These are phyloP conservation scores for Spencermartinsiella ligniputridi DNA, from an alignment of 1,139 yeast species.

Conservation along the genomic window DNA sequence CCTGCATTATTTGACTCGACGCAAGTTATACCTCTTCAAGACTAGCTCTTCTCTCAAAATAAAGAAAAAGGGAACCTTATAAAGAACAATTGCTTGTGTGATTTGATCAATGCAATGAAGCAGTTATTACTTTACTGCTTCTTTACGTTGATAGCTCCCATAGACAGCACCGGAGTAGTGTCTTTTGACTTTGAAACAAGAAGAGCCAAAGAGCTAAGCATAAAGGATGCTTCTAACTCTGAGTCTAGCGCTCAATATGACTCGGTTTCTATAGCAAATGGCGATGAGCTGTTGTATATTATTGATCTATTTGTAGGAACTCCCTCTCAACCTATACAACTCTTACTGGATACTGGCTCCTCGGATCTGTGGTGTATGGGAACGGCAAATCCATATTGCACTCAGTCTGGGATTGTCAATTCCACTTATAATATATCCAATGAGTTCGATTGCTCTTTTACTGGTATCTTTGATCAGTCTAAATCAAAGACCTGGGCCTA, in stretches of 20 bases:
- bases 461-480: constrained; percentile 22
- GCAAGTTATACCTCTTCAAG: too few species aligned
- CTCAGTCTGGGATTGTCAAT: constrained; percentile 16
- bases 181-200: background rate
- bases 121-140: too few species aligned
- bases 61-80: too few species aligned
- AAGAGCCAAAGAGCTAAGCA: background rate
- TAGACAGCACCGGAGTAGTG: background rate
- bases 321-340: constrained; percentile 20
- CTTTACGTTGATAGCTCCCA: too few species aligned
- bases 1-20: too few species aligned
- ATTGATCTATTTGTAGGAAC: constrained; percentile 22
- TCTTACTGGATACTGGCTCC: constrained; percentile 57
- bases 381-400: constrained; percentile 22
- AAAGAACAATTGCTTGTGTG: too few species aligned
- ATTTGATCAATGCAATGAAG: too few species aligned
- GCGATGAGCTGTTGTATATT: constrained; percentile 24
- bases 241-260: background rate
- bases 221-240: too few species aligned
- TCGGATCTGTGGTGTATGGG: constrained; percentile 58
- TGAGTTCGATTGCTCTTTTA: constrained; percentile 20
- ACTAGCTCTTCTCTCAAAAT: too few species aligned
- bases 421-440: constrained; percentile 13
- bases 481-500: constrained; percentile 18
- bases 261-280: background rate